These are phyloP conservation scores for Rosa chinensis DNA, from an alignment of 306 rosid species.

Conservation along the genomic window DNA sequence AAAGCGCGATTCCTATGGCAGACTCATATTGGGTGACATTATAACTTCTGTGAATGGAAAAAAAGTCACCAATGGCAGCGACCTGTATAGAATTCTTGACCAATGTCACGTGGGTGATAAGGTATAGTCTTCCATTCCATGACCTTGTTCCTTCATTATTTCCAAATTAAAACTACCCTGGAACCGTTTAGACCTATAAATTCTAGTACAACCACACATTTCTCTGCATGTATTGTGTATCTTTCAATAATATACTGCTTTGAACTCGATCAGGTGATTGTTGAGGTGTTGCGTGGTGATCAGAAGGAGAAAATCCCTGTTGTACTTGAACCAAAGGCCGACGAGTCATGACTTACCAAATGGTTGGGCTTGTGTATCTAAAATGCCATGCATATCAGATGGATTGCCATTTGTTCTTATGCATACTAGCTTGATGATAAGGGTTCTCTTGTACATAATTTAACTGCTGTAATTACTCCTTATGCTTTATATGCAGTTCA, in stretches of 20 bases:
- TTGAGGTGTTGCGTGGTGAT: slow-evolving; percentile 96
- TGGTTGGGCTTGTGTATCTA: background rate
- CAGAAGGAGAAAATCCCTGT: slow-evolving; percentile 94
- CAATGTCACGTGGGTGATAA: slow-evolving; percentile 94
- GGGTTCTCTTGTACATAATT: slow-evolving; percentile 23
- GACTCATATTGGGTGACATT: slow-evolving; percentile 93
- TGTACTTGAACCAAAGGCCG: slow-evolving; percentile 82
- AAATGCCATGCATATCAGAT: slow-evolving; percentile 1
- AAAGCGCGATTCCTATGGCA: slow-evolving; percentile 88
- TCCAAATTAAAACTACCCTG: background rate
- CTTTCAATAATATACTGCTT: background rate
- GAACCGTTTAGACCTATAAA: background rate
- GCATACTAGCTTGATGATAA: slow-evolving; percentile 2
- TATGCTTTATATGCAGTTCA: background rate
- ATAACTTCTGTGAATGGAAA: slow-evolving; percentile 86
- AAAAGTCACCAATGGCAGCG: slow-evolving; percentile 87
- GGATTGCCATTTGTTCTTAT: slow-evolving; percentile 6
- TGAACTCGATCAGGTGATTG: slow-evolving; percentile 56
- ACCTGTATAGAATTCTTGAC: slow-evolving; percentile 95
- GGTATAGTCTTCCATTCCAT: slow-evolving; percentile 39
- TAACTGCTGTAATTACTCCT: background rate
- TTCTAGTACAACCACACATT: background rate
- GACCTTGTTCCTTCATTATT: background rate
- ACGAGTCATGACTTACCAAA: slow-evolving; percentile 57
- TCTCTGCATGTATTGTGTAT: background rate